These are phyloP conservation scores for Anaeromyces robustus DNA, from an alignment of 192 early-diverging fungal species.

Conservation along the genomic window DNA sequence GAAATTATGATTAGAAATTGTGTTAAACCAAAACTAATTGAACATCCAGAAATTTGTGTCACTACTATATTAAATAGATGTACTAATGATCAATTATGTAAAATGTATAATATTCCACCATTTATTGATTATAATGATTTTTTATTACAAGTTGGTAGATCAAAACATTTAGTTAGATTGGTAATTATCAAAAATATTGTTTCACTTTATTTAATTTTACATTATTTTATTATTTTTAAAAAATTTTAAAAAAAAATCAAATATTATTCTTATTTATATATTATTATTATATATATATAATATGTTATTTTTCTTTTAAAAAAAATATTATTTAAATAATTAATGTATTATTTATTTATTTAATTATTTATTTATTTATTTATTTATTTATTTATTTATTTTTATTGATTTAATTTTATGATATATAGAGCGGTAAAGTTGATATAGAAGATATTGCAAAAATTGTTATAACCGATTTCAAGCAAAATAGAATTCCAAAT, in stretches of 20 bases:
- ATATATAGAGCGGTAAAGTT: background rate
- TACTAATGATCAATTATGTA: background rate
- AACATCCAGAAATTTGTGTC: background rate
- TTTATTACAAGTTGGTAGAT: background rate
- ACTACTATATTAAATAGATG: background rate
- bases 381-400: no score
- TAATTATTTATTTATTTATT: no score
- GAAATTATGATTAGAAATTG: background rate
- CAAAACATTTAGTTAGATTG: background rate
- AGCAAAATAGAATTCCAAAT: background rate
- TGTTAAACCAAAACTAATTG: background rate
- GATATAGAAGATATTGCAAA: background rate
- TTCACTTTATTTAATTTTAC: no score
- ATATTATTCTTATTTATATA: no score
- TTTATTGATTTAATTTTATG: no score
- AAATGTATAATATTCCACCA: background rate
- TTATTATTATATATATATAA: no score
- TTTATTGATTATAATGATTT: background rate
- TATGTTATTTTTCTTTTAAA: no score
- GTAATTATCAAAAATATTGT: background rate
- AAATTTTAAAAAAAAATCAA: no score
- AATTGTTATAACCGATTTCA: background rate
- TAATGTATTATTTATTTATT: no score
- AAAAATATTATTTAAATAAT: no score
- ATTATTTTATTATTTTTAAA: no score